Conservation (phyloP, 352 stramenopile genomes). For the Globisporangium camurandrum region DNA sequence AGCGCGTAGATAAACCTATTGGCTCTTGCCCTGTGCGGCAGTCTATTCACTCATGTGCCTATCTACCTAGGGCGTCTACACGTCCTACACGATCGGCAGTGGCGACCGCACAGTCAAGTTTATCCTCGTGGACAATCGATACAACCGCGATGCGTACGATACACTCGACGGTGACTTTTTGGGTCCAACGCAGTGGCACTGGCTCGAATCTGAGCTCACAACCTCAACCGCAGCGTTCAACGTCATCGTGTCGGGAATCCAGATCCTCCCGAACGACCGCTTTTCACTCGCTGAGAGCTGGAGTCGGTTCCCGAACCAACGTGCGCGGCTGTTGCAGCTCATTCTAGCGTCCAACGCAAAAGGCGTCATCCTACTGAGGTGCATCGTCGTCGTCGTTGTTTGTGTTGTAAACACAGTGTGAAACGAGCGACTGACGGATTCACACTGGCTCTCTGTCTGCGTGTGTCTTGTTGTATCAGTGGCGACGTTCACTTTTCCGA, state of each 20-base stretch:
- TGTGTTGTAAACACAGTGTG: too few relatives aligned
- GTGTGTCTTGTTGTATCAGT: conserved; percentile 23
- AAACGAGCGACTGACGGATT: not conserved
- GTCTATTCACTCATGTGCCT: not conserved
- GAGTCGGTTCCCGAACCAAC: conserved; percentile 78
- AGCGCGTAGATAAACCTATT: not conserved
- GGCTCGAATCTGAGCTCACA: conserved; percentile 76
- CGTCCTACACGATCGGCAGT: conserved; percentile 63
- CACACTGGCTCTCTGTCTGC: not conserved
- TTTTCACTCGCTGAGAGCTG: conserved; percentile 85
- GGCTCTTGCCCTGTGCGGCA: not conserved
- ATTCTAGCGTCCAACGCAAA: conserved; percentile 79
- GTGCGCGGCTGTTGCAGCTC: conserved; percentile 76
- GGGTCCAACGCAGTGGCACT: conserved; percentile 72
- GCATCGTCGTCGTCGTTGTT: too few relatives aligned
- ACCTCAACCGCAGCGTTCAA: conserved; percentile 86
- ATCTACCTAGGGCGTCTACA: conserved; percentile 67
- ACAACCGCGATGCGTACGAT: conserved; percentile 73
- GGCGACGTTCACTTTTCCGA: conserved; percentile 92
- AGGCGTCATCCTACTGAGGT: conserved; percentile 86
- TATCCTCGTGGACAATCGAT: conserved; percentile 84
- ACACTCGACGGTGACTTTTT: conserved; percentile 62
- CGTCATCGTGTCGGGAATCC: conserved; percentile 89
- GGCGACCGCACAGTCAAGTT: conserved; percentile 78
- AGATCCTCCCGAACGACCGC: conserved; percentile 81